phyloP scores from a whole-genome alignment of 164 flowering plant genomes.

The Malania oleifera region DNA sequence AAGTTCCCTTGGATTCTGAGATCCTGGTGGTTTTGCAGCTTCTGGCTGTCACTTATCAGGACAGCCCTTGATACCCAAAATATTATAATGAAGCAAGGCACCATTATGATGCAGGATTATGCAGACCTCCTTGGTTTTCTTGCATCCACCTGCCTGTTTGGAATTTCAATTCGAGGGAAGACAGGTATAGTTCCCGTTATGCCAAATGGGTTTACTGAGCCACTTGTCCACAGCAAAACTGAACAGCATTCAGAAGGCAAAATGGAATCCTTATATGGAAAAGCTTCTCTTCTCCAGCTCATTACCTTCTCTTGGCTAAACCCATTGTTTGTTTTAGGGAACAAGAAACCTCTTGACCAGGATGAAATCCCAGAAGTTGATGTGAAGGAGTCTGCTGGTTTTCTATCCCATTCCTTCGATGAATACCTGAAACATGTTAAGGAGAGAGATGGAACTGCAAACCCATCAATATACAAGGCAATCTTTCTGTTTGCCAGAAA shows the following conservation, averaged over 20 bases:
- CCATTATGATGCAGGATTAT: constrained; percentile 29
- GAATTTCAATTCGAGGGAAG: constrained; percentile 50
- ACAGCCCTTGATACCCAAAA: constrained; percentile 30
- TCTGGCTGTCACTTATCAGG: constrained; percentile 32
- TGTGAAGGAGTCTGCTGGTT: constrained; percentile 63
- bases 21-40: constrained; percentile 76
- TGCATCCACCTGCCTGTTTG: constrained; percentile 38
- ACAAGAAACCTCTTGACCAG: constrained; percentile 68
- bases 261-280: constrained; percentile 57
- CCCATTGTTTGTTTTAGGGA: constrained; percentile 66
- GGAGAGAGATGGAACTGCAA: constrained; percentile 36
- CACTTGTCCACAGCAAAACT: constrained; percentile 46
- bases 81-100: constrained; percentile 18
- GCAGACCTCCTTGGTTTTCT: constrained; percentile 37
- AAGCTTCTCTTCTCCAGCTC: constrained; percentile 61
- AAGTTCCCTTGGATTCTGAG: constrained; percentile 67
- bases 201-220: constrained; percentile 36
- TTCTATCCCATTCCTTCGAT: constrained; percentile 41
- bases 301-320: constrained; percentile 91
- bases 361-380: constrained; percentile 75
- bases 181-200: constrained; percentile 34
- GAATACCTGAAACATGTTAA: constrained; percentile 35
- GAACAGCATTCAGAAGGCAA: constrained; percentile 21
- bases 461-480: constrained; percentile 68
- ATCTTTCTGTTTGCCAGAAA: constrained; percentile 50